Conservation (phyloP, 805 yeast genomes). For the Hemisphaericaspora nanyangensis region DNA sequence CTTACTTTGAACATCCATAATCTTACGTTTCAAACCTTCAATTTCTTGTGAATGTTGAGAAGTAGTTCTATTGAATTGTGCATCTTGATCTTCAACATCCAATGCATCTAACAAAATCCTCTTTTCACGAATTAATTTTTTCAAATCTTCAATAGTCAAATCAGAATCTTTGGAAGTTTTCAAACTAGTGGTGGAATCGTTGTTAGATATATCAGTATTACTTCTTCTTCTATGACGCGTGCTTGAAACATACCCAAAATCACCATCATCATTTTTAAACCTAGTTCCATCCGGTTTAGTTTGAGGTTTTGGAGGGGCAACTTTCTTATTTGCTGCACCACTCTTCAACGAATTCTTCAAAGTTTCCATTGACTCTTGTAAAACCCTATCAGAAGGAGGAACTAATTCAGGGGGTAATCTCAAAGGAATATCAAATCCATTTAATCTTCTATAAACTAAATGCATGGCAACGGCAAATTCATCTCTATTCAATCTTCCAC, state of each 20-base stretch:
- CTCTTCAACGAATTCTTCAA: constrained; percentile 63
- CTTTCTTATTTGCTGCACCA: constrained; percentile 18
- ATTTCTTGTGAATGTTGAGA: constrained; percentile 46
- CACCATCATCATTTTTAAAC: constrained; percentile 70
- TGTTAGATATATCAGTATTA: constrained; percentile 13
- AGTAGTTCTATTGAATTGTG: constrained; percentile 19
- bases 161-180: constrained; percentile 26
- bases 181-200: constrained; percentile 12
- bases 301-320: constrained; percentile 10
- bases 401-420: constrained; percentile 82
- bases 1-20: constrained; percentile 44
- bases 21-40: constrained; percentile 59
- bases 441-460: constrained; percentile 82
- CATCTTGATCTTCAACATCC: constrained; percentile 61
- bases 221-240: constrained; percentile 52
- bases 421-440: constrained; percentile 81
- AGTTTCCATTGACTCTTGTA: constrained; percentile 66
- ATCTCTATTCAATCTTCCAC: constrained; percentile 81
- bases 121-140: constrained; percentile 67
- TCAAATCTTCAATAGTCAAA: constrained; percentile 50
- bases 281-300: constrained; percentile 26
- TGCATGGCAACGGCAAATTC: constrained; percentile 98
- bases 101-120: constrained; percentile 65
- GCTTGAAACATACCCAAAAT: constrained; percentile 64
- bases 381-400: constrained; percentile 77